Evolutionary conservation across 768 basidiomycete species (phyloP).

Genomic region (Mycena pura): DNA sequence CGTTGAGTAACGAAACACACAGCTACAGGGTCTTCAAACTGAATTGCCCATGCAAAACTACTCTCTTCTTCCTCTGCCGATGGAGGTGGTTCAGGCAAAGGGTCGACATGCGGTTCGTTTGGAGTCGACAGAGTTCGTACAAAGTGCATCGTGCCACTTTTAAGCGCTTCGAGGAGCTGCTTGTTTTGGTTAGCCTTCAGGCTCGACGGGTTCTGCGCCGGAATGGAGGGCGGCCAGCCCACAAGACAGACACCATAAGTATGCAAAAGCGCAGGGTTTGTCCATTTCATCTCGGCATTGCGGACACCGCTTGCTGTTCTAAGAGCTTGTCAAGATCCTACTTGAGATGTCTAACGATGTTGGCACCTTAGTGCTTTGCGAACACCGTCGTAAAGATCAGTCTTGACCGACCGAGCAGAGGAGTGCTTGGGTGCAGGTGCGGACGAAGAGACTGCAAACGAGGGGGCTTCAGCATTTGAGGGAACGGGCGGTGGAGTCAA

Average conservation of each 20-base stretch:
- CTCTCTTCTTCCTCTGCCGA: conserved; percentile 9
- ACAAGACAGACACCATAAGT: conserved; percentile 64
- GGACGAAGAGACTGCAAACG: conserved; percentile 1
- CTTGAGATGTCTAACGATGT: conserved; percentile 9
- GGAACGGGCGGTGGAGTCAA: conserved; percentile 12
- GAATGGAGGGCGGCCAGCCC: conserved; percentile 69
- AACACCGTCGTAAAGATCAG: conserved; percentile 60
- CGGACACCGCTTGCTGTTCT: conserved; percentile 62
- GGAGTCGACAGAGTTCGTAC: conserved; percentile 38
- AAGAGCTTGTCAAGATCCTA: conserved; percentile 12
- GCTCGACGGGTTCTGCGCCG: conserved; percentile 66
- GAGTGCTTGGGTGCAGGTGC: conserved; percentile 15
- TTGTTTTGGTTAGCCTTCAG: conserved; percentile 63
- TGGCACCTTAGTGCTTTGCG: conserved; percentile 61
- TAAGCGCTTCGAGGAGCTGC: conserved; percentile 54
- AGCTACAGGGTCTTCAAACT: conserved; percentile 18
- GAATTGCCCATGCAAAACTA: conserved; percentile 24
- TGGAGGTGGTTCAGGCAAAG: conserved; percentile 20
- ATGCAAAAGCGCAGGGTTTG: conserved; percentile 63
- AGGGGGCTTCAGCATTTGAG: conserved; percentile 14
- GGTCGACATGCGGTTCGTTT: conserved; percentile 44
- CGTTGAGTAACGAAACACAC: neutral
- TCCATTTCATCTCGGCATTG: conserved; percentile 81
- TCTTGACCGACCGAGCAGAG: conserved; percentile 50
- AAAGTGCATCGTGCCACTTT: conserved; percentile 57